Base-by-base conservation (phyloP, 305 asterid species). In the Fraxinus albicans region DNA sequence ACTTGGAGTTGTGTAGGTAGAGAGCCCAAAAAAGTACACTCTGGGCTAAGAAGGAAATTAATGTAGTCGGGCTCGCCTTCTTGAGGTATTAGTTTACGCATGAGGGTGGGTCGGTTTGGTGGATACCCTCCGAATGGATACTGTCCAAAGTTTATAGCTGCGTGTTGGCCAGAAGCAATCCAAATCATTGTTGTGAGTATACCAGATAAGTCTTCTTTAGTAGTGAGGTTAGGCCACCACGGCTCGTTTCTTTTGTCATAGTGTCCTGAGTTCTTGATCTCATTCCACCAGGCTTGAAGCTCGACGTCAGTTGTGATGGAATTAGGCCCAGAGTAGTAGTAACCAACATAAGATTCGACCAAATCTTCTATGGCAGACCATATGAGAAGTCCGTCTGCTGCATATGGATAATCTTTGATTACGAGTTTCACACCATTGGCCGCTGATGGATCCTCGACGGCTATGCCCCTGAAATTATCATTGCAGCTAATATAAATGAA, bases 221-320 rank as follows among this genome's bases (percentile, higher is more conserved):
- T 90, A 2, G 47, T 27, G 21, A 92, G 97, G 25, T 86, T 87
- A n/a, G 97, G 97, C 98, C 97, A 94, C 98, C 98, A 94, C 0
- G 92, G 86, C 88, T 94, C 97, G 0, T 91, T 81, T 82, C 88
- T 86, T 78, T 94, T 94, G 80, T 92, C 87, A 0, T 70, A 55
- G 86, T 94, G 97, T 36, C 98, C 98, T 83, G 60, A 78, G 81
- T 90, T 92, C 85, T 84, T 91, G 80, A 94, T 94, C 92, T 94
- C 98, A 1, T 85, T 42, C 98, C 98, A 94, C 98, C 98, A 94
- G 1, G 93, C 89, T 85, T 90, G 98, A 78, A 94, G 97, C 83
- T 94, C 98, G 4, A 85, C 78, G 60, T 94, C 97, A 2, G 93
- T 88, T 33, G 90, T 86, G 83, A 94, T 84, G 42, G 91, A 91